Conservation (phyloP, 768 basidiomycete species). For the Boletus patriciae region DNA sequence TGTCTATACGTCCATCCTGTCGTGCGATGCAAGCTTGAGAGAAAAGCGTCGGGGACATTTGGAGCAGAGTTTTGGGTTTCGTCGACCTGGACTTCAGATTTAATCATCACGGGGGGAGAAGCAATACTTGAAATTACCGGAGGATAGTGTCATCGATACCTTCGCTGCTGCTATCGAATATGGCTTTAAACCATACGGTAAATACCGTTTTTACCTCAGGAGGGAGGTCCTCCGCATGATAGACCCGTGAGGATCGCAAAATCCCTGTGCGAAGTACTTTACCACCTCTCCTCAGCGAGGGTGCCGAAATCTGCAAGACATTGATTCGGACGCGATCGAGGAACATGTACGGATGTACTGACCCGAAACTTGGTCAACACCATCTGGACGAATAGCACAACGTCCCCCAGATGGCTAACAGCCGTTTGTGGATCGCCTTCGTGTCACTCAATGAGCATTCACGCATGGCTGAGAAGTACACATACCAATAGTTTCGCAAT, state of each 20-base stretch:
- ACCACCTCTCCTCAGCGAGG: slow-evolving; percentile 46
- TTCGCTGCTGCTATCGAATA: slow-evolving; percentile 75
- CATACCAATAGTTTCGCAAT: slow-evolving; percentile 79
- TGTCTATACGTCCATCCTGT: slow-evolving; percentile 57
- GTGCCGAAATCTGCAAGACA: slow-evolving; percentile 48
- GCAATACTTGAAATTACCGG: slow-evolving; percentile 40
- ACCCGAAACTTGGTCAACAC: slow-evolving; percentile 66
- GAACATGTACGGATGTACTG: slow-evolving; percentile 17
- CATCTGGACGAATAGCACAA: slow-evolving; percentile 75
- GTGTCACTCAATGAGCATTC: neutral
- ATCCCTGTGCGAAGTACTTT: slow-evolving; percentile 50
- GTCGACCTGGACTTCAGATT: slow-evolving; percentile 53
- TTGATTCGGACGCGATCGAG: neutral
- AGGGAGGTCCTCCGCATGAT: slow-evolving; percentile 41
- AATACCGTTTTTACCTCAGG: slow-evolving; percentile 47
- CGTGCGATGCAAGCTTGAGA: slow-evolving; percentile 55
- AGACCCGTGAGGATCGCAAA: slow-evolving; percentile 48
- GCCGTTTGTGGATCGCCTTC: slow-evolving; percentile 84
- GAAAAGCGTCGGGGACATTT: slow-evolving; percentile 67
- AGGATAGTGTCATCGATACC: slow-evolving; percentile 82
- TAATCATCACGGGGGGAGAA: neutral
- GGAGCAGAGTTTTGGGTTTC: slow-evolving; percentile 64
- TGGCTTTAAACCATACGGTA: slow-evolving; percentile 67
- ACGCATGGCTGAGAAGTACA: slow-evolving; percentile 9
- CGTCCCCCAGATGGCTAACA: slow-evolving; percentile 71